Percentiles rank a stretch among this genome's conserved stretches.
These are phyloP conservation scores for Sutorius australiensis DNA, from an alignment of 768 basidiomycete genomes.

Conservation along the genomic window DNA sequence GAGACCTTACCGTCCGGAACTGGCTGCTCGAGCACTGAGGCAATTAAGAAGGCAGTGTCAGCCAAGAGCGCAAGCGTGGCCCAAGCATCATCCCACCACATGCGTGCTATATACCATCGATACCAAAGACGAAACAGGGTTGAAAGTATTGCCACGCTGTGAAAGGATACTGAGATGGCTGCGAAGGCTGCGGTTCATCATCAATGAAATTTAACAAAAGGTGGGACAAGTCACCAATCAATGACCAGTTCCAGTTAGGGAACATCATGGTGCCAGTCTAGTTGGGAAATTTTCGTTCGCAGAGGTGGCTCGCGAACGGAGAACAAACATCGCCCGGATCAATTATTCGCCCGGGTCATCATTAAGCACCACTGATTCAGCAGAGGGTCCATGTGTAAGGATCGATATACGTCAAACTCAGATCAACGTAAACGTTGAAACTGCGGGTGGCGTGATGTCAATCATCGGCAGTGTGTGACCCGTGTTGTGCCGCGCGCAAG, in stretches of 20 bases:
- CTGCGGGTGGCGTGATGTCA: too few relatives aligned
- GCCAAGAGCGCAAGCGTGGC: conserved; percentile 15
- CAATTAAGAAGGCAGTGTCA: conserved; percentile 10
- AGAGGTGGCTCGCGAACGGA: background rate
- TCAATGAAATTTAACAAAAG: background rate
- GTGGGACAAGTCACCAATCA: conserved; percentile 11
- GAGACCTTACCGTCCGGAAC: conserved; percentile 2
- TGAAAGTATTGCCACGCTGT: conserved; percentile 18
- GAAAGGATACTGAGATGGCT: conserved; percentile 18
- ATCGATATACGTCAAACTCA: too few relatives aligned
- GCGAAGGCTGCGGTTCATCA: background rate
- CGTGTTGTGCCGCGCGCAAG: too few relatives aligned
- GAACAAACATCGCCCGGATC: too few relatives aligned
- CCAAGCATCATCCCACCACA: conserved; percentile 19
- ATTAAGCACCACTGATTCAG: too few relatives aligned
- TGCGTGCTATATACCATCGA: conserved; percentile 13
- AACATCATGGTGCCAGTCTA: conserved; percentile 7
- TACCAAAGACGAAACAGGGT: conserved; percentile 25
- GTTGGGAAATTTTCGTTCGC: background rate
- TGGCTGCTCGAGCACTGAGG: conserved; percentile 6
- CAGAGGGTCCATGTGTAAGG: too few relatives aligned
- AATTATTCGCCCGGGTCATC: too few relatives aligned
- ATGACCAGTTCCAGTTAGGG: conserved; percentile 7
- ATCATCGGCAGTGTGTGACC: too few relatives aligned
- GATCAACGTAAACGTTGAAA: too few relatives aligned